These are phyloP conservation scores for Tetrahymena elliotti DNA, from an alignment of 73 alveolate genomes.

Conservation along the genomic window DNA sequence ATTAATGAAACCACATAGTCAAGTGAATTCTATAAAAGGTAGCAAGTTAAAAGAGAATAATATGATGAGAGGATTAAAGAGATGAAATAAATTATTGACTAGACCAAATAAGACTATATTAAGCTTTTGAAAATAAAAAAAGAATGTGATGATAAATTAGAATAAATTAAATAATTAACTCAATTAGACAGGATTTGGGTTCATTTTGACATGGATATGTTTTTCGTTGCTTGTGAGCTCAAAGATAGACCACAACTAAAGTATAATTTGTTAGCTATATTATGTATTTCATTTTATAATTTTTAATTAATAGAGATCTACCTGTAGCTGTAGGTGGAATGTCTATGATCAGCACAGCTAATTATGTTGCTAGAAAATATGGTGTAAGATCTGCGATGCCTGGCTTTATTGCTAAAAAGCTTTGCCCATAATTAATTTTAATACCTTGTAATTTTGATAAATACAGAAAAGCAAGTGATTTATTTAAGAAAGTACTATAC, in stretches of 20 bases:
- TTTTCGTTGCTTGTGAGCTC: slow-evolving; percentile 98
- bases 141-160: slow-evolving; percentile 5
- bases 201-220: slow-evolving; percentile 99
- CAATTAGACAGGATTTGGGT: slow-evolving; percentile 75
- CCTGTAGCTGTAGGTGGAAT: slow-evolving; percentile 98
- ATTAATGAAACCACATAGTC: slow-evolving; percentile 72
- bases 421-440: slow-evolving; percentile 90
- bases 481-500: slow-evolving; percentile 47
- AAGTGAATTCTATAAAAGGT: slow-evolving; percentile 56
- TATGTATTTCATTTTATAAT: background rate
- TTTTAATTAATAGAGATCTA: slow-evolving; percentile 28
- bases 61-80: slow-evolving; percentile 29
- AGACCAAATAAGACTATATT: slow-evolving; percentile 29
- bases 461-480: slow-evolving; percentile 60
- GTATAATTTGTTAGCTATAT: background rate
- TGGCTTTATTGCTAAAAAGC: slow-evolving; percentile 94
- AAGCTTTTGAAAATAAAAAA: slow-evolving; percentile 11
- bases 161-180: slow-evolving; percentile 2
- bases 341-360: slow-evolving; percentile 93
- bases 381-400: slow-evolving; percentile 99
- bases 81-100: slow-evolving; percentile 44
- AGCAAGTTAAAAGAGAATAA: slow-evolving; percentile 33
- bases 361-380: slow-evolving; percentile 93
- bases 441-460: slow-evolving; percentile 62
- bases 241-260: slow-evolving; percentile 88